These are phyloP conservation scores for Lepidium didymum DNA, from an alignment of 345 rosid genomes.

Conservation along the genomic window DNA sequence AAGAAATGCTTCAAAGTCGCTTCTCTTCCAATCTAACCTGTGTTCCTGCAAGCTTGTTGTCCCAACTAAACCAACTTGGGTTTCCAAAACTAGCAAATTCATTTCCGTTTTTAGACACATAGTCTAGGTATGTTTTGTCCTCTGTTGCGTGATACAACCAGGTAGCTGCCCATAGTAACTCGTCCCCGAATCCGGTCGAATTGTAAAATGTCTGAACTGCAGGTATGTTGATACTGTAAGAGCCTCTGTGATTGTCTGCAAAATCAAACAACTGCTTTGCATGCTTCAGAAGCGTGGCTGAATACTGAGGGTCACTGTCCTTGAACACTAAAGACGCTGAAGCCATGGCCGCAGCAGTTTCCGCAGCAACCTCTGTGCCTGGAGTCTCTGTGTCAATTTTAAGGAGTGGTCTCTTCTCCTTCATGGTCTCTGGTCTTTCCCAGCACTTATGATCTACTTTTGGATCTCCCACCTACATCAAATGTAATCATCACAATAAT, in stretches of 20 bases:
- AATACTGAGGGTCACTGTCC: conserved; percentile 46
- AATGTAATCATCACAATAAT: background rate
- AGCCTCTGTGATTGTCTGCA: conserved; percentile 58
- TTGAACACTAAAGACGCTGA: conserved; percentile 91
- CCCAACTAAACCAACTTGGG: conserved; percentile 99
- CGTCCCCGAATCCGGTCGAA: conserved; percentile 89
- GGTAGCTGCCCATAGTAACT: conserved; percentile 90
- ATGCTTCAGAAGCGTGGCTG: conserved; percentile 72
- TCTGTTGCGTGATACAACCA: conserved; percentile 95
- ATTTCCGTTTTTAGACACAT: conserved; percentile 57
- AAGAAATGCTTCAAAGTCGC: background rate
- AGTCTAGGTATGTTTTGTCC: conserved; percentile 65
- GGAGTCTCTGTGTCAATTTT: conserved; percentile 60
- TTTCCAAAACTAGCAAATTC: conserved; percentile 67
- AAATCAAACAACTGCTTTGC: conserved; percentile 77
- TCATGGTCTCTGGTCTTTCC: conserved; percentile 91
- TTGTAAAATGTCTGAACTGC: conserved; percentile 61
- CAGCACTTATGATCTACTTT: conserved; percentile 68
- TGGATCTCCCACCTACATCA: conserved; percentile 84
- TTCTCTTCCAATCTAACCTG: conserved; percentile 43
- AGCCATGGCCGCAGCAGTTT: conserved; percentile 97
- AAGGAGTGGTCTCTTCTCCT: conserved; percentile 63
- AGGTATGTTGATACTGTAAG: conserved; percentile 65
- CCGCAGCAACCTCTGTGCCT: conserved; percentile 95
- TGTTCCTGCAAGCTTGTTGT: conserved; percentile 86